Percentiles rank a stretch among this genome's conserved stretches.
Conservation (phyloP, 805 yeast species). For the Spathaspora arborariae region DNA sequence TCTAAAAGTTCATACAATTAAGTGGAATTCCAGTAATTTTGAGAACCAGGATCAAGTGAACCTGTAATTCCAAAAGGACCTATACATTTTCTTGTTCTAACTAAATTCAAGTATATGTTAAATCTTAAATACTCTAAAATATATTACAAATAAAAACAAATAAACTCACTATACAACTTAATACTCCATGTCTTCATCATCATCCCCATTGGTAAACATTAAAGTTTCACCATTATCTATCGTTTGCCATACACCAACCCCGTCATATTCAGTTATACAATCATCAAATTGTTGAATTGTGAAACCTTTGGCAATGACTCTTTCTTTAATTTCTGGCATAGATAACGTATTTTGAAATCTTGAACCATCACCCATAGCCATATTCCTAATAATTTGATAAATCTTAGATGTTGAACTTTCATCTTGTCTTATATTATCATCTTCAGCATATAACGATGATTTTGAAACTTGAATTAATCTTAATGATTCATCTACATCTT, state of each 20-base stretch:
- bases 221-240: slow-evolving; percentile 66
- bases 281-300: slow-evolving; percentile 73
- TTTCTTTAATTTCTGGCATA: slow-evolving; percentile 52
- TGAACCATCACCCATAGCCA: slow-evolving; percentile 41
- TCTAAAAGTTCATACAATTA: too few species aligned
- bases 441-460: slow-evolving; percentile 64
- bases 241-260: slow-evolving; percentile 71
- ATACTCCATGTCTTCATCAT: slow-evolving; percentile 23
- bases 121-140: background rate
- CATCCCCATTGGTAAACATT: slow-evolving; percentile 45
- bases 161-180: slow-evolving; percentile 7
- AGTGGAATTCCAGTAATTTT: too few species aligned
- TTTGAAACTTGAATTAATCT: slow-evolving; percentile 85
- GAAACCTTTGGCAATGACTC: slow-evolving; percentile 76
- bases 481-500: slow-evolving; percentile 94
- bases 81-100: too few species aligned
- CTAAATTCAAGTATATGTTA: too few species aligned
- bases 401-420: slow-evolving; percentile 65
- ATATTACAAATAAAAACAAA: background rate
- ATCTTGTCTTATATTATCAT: slow-evolving; percentile 51
- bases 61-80: too few species aligned
- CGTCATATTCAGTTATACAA: slow-evolving; percentile 71
- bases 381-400: slow-evolving; percentile 62
- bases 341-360: slow-evolving; percentile 26
- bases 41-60: too few species aligned